Percentiles rank a stretch among this genome's conserved stretches.
Conservation (phyloP, 768 basidiomycete genomes). For the Hydnomerulius pinastri region DNA sequence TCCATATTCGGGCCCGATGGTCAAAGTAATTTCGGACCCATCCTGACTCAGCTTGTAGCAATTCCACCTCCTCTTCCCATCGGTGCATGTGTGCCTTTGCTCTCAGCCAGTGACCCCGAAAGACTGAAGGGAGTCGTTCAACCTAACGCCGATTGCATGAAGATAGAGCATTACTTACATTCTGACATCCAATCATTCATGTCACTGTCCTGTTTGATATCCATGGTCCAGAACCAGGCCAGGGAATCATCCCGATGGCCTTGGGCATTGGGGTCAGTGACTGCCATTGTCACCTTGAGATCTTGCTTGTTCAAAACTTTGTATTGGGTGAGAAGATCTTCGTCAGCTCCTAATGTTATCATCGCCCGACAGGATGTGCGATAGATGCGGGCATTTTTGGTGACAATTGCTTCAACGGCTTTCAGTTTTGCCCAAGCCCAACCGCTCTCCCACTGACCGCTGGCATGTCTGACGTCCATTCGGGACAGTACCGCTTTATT, state of each 20-base stretch:
- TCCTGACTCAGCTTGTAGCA: too few species aligned
- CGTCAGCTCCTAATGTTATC: not conserved
- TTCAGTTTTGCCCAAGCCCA: not conserved
- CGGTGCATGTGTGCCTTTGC: not conserved
- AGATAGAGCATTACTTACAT: not conserved
- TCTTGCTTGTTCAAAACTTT: not conserved
- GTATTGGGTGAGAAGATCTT: not conserved
- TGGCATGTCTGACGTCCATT: not conserved
- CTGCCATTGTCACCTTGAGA: constrained; percentile 2
- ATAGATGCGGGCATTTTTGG: constrained; percentile 6
- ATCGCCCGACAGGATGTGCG: not conserved
- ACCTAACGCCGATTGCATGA: not conserved
- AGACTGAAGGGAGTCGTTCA: not conserved
- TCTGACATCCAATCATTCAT: constrained; percentile 9
- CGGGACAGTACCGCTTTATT: constrained; percentile 11
- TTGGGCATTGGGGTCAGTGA: constrained; percentile 3
- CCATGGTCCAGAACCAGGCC: constrained; percentile 13
- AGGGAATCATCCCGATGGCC: constrained; percentile 2
- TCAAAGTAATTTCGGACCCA: too few species aligned
- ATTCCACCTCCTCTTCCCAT: constrained; percentile 5
- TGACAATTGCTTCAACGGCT: not conserved
- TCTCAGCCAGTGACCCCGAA: constrained; percentile 6
- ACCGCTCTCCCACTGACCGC: not conserved
- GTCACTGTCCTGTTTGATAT: not conserved
- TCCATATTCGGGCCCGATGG: too few species aligned